phyloP scores from a whole-genome alignment of 176 grass and related monocot genomes.

The Lolium multiflorum region DNA sequence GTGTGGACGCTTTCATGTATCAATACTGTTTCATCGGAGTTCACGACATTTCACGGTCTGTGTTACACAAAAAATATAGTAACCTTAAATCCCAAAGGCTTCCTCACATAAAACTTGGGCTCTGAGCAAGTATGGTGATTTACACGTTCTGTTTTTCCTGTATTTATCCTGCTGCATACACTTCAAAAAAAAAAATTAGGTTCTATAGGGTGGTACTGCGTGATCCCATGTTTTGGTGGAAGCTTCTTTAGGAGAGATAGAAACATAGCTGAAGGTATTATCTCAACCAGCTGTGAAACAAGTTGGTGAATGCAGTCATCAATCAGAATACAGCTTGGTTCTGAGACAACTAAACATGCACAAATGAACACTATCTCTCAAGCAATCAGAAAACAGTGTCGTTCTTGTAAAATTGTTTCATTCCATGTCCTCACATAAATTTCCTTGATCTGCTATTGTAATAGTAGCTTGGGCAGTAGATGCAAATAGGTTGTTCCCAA shows the following conservation, averaged over 20 bases:
- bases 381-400: neutral
- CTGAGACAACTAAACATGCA: neutral
- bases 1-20: no score
- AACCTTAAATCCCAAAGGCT: constrained; percentile 49
- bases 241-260: constrained; percentile 90
- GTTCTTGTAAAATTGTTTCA: constrained; percentile 6
- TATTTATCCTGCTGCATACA: constrained; percentile 57
- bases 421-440: neutral
- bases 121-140: constrained; percentile 30
- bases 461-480: neutral
- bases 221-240: constrained; percentile 80
- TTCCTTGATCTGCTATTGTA: neutral
- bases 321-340: neutral
- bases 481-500: no score
- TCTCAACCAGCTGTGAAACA: constrained; percentile 81
- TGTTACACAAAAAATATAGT: constrained; percentile 33
- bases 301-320: constrained; percentile 23
- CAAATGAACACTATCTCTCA: neutral
- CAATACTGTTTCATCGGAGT: no score
- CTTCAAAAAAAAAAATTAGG: constrained; percentile 34
- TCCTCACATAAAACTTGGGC: constrained; percentile 45
- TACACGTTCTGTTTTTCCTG: constrained; percentile 40
- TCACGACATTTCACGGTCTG: no score
- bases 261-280: constrained; percentile 77
- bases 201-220: constrained; percentile 90